Conservation (phyloP, 805 yeast genomes). For the Starmerella bombi region DNA sequence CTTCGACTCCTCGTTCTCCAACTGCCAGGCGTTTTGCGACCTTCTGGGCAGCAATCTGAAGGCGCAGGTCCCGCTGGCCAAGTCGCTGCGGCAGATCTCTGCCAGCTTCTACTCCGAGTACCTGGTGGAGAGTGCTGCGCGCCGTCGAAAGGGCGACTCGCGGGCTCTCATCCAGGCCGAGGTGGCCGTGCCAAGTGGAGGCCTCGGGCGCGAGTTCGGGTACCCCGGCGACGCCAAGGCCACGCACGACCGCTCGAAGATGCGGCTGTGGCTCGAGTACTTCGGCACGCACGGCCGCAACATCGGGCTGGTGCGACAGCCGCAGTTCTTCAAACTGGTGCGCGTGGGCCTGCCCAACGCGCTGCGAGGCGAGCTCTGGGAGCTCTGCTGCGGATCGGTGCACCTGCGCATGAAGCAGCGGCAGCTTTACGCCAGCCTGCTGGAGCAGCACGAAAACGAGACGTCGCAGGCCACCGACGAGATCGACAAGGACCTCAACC, state of each 20-base stretch:
- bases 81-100: constrained; percentile 43
- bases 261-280: constrained; percentile 89
- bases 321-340: constrained; percentile 65
- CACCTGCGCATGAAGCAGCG: constrained; percentile 52
- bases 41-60: constrained; percentile 47
- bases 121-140: constrained; percentile 34
- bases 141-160: constrained; percentile 33
- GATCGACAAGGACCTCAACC: constrained; percentile 85
- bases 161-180: constrained; percentile 14
- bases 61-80: constrained; percentile 49
- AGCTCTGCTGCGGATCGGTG: constrained; percentile 75
- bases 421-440: constrained; percentile 44
- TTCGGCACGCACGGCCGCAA: constrained; percentile 76
- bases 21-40: constrained; percentile 69
- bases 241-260: constrained; percentile 65
- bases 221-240: constrained; percentile 82
- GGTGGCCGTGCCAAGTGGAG: constrained; percentile 50
- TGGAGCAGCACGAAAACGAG: constrained; percentile 49
- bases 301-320: constrained; percentile 58
- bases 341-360: constrained; percentile 92
- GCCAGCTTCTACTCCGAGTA: constrained; percentile 76
- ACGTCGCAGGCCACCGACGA: constrained; percentile 83
- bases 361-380: constrained; percentile 94
- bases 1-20: constrained; percentile 65
- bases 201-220: constrained; percentile 70